A percentile compares a stretch with the other conserved stretches of the same genome.
phyloP scores from a whole-genome alignment of 768 basidiomycete genomes.

The Kwoniella sp. region DNA sequence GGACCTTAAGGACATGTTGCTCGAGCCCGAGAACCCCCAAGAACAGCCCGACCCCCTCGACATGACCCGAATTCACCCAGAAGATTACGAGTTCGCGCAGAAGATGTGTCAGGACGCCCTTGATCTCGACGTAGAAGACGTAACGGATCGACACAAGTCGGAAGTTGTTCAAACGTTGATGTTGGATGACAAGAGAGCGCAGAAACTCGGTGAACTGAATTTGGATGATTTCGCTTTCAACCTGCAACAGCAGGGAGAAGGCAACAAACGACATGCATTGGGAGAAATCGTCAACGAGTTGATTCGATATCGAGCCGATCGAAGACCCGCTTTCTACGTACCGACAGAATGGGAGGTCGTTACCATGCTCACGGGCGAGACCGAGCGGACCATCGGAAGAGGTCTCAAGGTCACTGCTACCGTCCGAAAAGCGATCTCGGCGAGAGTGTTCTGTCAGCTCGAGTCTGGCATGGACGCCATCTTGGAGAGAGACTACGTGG shows the following conservation, averaged over 20 bases:
- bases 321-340: constrained; percentile 66
- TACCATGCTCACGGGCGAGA: constrained; percentile 95
- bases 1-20: constrained; percentile 62
- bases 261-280: constrained; percentile 81
- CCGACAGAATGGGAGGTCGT: constrained; percentile 78
- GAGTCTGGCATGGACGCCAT: constrained; percentile 90
- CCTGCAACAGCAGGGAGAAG: constrained; percentile 78
- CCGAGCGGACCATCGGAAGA: constrained; percentile 69
- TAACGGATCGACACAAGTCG: constrained; percentile 88
- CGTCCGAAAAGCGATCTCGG: constrained; percentile 65
- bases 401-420: constrained; percentile 71
- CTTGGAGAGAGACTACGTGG: constrained; percentile 66
- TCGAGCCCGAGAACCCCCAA: constrained; percentile 68
- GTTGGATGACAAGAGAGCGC: constrained; percentile 74
- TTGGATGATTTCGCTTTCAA: constrained; percentile 95
- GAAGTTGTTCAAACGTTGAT: constrained; percentile 83
- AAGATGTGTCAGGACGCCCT: constrained; percentile 98
- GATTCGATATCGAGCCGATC: constrained; percentile 75
- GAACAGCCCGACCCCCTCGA: constrained; percentile 85
- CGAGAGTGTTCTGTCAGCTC: constrained; percentile 71
- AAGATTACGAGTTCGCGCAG: constrained; percentile 94
- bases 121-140: constrained; percentile 96
- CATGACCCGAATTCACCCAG: constrained; percentile 91
- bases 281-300: constrained; percentile 87
- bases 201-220: constrained; percentile 84